A percentile compares a stretch with the other conserved stretches of the same genome.
Evolutionary conservation across 2,329 filamentous ascomycete species (phyloP).

Genomic region (Colletotrichum aenigma): DNA sequence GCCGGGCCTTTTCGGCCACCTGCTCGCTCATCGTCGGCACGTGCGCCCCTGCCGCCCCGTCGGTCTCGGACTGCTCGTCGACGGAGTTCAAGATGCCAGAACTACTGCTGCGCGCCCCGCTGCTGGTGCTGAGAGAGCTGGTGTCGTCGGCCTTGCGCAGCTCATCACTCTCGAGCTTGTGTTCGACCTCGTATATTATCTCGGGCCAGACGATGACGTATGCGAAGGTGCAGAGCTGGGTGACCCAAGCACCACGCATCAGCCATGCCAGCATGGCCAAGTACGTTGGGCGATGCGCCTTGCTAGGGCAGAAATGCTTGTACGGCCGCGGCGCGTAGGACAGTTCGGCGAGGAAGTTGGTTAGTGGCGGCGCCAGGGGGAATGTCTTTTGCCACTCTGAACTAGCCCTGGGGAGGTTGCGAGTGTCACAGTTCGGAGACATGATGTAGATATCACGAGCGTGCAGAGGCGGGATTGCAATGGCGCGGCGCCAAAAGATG

Average conservation of each 20-base stretch:
- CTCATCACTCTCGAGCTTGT: constrained; percentile 70
- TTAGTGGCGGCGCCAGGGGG: constrained; percentile 79
- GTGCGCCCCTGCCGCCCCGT: constrained; percentile 20
- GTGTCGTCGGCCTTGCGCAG: constrained; percentile 40
- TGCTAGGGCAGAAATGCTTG: constrained; percentile 82
- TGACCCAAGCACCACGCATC: constrained; percentile 91
- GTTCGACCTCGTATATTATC: constrained; percentile 80
- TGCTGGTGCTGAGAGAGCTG: constrained; percentile 3
- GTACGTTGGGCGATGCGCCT: constrained; percentile 85
- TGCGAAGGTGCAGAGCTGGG: constrained; percentile 88
- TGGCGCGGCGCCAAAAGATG: constrained; percentile 93
- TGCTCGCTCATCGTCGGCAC: constrained; percentile 54
- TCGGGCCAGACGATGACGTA: constrained; percentile 86
- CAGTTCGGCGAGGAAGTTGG: constrained; percentile 85
- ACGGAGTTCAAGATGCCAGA: constrained; percentile 24
- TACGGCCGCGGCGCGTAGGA: constrained; percentile 83
- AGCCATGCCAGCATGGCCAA: constrained; percentile 94
- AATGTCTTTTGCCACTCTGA: constrained; percentile 79
- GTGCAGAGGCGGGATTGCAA: constrained; percentile 89
- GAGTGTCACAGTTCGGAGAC: constrained; percentile 85
- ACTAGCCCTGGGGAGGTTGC: constrained; percentile 70
- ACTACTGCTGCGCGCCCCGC: not conserved
- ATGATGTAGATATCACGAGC: constrained; percentile 90
- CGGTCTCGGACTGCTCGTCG: constrained; percentile 28
- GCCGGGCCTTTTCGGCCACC: constrained; percentile 65